These are phyloP conservation scores for Diaporthe helianthi DNA, from an alignment of 2,329 filamentous ascomycete species.

Conservation along the genomic window DNA sequence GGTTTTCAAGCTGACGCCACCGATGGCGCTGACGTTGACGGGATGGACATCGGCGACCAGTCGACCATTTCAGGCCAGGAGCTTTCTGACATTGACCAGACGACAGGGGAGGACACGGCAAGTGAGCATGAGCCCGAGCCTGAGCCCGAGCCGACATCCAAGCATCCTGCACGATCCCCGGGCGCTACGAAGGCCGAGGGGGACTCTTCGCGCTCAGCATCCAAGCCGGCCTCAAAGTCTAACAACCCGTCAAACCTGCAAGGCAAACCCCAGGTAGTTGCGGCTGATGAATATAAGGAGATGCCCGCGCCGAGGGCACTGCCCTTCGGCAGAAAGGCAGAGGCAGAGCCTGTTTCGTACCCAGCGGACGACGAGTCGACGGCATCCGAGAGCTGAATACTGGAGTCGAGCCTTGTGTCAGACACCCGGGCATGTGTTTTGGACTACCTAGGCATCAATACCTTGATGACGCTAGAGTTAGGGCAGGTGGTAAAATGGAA, in stretches of 20 bases:
- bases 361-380: conserved; percentile 28
- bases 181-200: conserved; percentile 18
- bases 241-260: conserved; percentile 17
- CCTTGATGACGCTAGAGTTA: neutral
- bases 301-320: conserved; percentile 16
- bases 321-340: neutral
- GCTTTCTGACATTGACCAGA: conserved; percentile 18
- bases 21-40: conserved; percentile 3
- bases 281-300: conserved; percentile 6
- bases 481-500: neutral
- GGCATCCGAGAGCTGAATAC: conserved; percentile 25
- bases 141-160: neutral
- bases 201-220: conserved; percentile 10
- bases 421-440: neutral
- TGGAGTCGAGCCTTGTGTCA: neutral
- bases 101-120: conserved; percentile 30
- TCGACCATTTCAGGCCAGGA: neutral
- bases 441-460: neutral
- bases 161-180: neutral
- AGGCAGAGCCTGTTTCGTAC: conserved; percentile 10
- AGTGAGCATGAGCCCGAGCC: conserved; percentile 28
- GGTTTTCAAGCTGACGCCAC: neutral
- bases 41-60: conserved; percentile 29
- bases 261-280: conserved; percentile 1
- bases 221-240: conserved; percentile 3